Evolutionary conservation across 495 filamentous ascomycete genomes (phyloP).

Genomic region (Coniosporium apollinis): DNA sequence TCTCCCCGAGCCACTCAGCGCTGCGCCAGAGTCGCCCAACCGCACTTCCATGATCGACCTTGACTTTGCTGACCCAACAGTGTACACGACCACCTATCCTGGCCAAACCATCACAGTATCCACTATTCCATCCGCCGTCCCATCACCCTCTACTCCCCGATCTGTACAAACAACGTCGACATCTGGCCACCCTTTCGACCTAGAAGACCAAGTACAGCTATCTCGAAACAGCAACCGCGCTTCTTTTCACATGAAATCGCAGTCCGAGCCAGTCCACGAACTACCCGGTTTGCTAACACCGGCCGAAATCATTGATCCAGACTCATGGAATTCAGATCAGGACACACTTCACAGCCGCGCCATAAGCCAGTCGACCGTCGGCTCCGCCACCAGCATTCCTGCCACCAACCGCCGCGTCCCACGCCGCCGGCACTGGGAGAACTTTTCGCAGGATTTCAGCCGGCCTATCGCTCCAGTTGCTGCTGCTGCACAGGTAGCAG

Average conservation of each 20-base stretch:
- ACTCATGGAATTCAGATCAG: constrained; percentile 15
- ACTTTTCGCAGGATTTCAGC: too few species aligned
- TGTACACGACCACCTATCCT: constrained; percentile 1
- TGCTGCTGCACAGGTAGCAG: too few species aligned
- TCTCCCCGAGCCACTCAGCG: constrained; percentile 9
- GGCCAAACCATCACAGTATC: too few species aligned
- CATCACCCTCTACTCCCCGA: constrained; percentile 20
- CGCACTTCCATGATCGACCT: constrained; percentile 22
- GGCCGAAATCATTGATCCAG: constrained; percentile 8
- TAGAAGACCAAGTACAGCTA: constrained; percentile 14
- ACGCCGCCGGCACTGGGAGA: constrained; percentile 3
- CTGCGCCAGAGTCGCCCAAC: constrained; percentile 13
- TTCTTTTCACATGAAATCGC: constrained; percentile 1
- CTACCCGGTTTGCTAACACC: constrained; percentile 1
- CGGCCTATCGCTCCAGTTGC: too few species aligned
- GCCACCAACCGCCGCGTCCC: constrained; percentile 4
- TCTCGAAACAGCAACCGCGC: constrained; percentile 1
- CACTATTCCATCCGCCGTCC: too few species aligned
- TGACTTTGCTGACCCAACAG: constrained; percentile 12
- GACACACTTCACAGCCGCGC: constrained; percentile 28
- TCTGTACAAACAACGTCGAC: constrained; percentile 18
- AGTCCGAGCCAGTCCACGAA: constrained; percentile 2
- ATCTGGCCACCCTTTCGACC: constrained; percentile 25
- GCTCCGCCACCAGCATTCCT: constrained; percentile 12
- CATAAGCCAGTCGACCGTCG: constrained; percentile 32